Base-by-base conservation (phyloP, 495 filamentous ascomycete genomes). In the Penicillium cataractarum region DNA sequence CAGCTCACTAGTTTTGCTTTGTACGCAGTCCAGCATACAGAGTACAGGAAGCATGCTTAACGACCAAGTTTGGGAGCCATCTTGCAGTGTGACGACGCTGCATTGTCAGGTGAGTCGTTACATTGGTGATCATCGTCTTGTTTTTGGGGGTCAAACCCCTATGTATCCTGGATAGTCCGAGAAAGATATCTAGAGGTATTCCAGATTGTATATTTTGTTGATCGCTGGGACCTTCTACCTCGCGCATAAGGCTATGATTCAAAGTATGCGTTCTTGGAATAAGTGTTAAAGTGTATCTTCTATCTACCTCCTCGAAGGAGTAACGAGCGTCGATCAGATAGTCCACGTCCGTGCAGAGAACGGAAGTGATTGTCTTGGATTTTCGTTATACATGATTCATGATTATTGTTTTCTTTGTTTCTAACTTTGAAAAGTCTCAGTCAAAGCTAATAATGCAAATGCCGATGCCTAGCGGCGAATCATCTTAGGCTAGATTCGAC, bases 41-140 rank as follows among this genome's bases (percentile, higher is more conserved):
- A 35, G 7, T 17, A 39, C 13, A 39, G 35, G 40, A 22, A 46
- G 12, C 21, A 46, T 22, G 21, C 21, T 46, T 46, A 22, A 22
- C 40, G 40, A 46, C 19, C 40, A 15, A 39, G 40, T 19, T 46
- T 46, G 40, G 22, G 46, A 29, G 21, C 42, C 21, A 46, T 22
- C 21, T 50, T 50, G 46, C 46, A 37, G 40, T 61, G 64, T 62
- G 60, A 66, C 49, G 55, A 62, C 42, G 51, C 55, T 66, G 64
- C 60, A 62, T 46, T 21, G 21, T 60, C 65, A 56, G 56, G 56
- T 56, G 29, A 60, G 55, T 51, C 60, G 42, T 63, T 62, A 60
- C 52, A 48, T 35, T 57, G 21, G 27, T 21, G 31, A 55, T 55
- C 26, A 22, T 55, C 17, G 10, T 39, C 39, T 3, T 5, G 2